phyloP scores from a whole-genome alignment of 2,329 filamentous ascomycete genomes.

The Chalaropsis ovoidea region DNA sequence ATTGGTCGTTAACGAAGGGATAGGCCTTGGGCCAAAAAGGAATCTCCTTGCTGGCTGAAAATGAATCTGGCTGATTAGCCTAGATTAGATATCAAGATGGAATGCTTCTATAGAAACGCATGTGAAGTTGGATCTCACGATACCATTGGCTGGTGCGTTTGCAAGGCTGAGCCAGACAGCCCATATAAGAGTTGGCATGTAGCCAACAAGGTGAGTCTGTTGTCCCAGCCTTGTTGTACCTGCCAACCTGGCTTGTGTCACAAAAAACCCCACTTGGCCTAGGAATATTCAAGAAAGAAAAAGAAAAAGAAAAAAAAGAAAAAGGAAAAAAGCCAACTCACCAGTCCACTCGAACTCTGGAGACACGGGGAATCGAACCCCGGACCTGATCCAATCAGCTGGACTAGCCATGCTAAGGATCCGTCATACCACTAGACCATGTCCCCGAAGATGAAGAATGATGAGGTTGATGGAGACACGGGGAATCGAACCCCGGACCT shows the following conservation, averaged over 20 bases:
- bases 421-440: slow-evolving; percentile 26
- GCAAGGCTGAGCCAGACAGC: slow-evolving; percentile 7
- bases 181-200: background rate
- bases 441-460: slow-evolving; percentile 15
- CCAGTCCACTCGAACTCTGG: background rate
- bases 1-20: background rate
- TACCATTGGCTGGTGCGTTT: slow-evolving; percentile 17
- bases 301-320: background rate
- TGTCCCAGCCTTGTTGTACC: background rate
- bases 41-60: background rate
- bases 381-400: slow-evolving; percentile 25
- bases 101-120: background rate
- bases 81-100: background rate
- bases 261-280: background rate
- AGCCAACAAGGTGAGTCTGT: background rate
- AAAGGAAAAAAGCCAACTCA: background rate
- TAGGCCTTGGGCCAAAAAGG: background rate
- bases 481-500: slow-evolving; percentile 25
- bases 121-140: slow-evolving; percentile 3
- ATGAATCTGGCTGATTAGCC: background rate
- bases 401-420: slow-evolving; percentile 24
- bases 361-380: slow-evolving; percentile 26
- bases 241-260: slow-evolving; percentile 2
- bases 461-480: slow-evolving; percentile 17
- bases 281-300: background rate